These are phyloP conservation scores for Cladosporium sp. DNA, from an alignment of 2,329 filamentous ascomycete genomes.

Conservation along the genomic window DNA sequence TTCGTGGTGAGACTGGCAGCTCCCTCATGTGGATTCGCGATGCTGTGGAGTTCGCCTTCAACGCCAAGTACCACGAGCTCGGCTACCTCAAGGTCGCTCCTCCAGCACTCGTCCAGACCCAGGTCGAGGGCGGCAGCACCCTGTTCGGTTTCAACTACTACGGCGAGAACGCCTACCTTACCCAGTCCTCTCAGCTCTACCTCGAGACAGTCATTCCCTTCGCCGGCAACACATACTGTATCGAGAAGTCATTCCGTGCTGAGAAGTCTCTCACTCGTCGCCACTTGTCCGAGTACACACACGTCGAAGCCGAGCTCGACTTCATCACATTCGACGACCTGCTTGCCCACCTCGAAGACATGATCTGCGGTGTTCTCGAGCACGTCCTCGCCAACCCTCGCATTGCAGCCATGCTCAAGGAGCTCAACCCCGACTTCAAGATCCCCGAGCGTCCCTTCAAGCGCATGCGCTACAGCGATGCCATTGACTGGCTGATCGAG, in stretches of 20 bases:
- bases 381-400: slow-evolving; percentile 71
- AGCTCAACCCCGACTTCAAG: slow-evolving; percentile 89
- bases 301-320: slow-evolving; percentile 94
- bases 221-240: slow-evolving; percentile 93
- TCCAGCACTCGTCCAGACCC: slow-evolving; percentile 89
- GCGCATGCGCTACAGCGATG: slow-evolving; percentile 93
- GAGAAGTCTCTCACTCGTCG: slow-evolving; percentile 94
- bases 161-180: slow-evolving; percentile 86
- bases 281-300: slow-evolving; percentile 94
- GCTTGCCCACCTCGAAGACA: slow-evolving; percentile 79
- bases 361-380: slow-evolving; percentile 86
- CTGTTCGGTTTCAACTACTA: slow-evolving; percentile 91
- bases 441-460: slow-evolving; percentile 82
- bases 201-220: slow-evolving; percentile 91
- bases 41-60: slow-evolving; percentile 78
- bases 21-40: slow-evolving; percentile 85
- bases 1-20: slow-evolving; percentile 82
- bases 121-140: slow-evolving; percentile 89
- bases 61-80: slow-evolving; percentile 74
- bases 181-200: slow-evolving; percentile 95
- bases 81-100: slow-evolving; percentile 81
- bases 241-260: slow-evolving; percentile 97
- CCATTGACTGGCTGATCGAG: slow-evolving; percentile 89
- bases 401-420: slow-evolving; percentile 72
- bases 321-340: slow-evolving; percentile 93